Percentiles rank a stretch among this genome's conserved stretches.
Conservation (phyloP, 2,329 filamentous ascomycete species). For the Iodosphaeria phyllophila region DNA sequence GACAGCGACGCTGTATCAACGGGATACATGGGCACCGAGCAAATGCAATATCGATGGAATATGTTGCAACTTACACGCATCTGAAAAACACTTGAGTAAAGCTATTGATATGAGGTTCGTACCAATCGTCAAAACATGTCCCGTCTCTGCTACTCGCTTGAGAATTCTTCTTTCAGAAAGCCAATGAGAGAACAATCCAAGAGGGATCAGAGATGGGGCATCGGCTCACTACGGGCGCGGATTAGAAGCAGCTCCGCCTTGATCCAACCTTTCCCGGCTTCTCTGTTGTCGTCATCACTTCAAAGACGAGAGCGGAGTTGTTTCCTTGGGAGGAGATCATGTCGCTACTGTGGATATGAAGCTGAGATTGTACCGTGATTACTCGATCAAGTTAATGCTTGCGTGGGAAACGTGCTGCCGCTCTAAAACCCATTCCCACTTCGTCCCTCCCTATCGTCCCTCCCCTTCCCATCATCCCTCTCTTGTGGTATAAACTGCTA, state of each 20-base stretch:
- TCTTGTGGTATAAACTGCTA: slow-evolving; percentile 16
- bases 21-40: no score
- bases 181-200: no score
- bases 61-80: no score
- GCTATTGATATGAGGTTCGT: slow-evolving; percentile 24
- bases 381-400: slow-evolving; percentile 99
- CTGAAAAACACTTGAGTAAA: no score
- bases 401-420: slow-evolving; percentile 96
- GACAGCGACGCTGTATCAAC: no score
- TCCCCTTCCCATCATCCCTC: slow-evolving; percentile 7
- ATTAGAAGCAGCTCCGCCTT: slow-evolving; percentile 28
- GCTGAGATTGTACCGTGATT: slow-evolving; percentile 92
- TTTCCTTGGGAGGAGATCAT: slow-evolving; percentile 19
- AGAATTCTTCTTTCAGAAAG: slow-evolving; percentile 2
- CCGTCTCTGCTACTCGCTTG: slow-evolving; percentile 7
- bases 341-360: slow-evolving; percentile 30
- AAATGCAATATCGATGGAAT: no score
- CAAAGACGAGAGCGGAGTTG: slow-evolving; percentile 6
- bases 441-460: slow-evolving; percentile 16
- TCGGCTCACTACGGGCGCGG: slow-evolving; percentile 76
- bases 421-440: no score
- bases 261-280: slow-evolving; percentile 30
- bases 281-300: slow-evolving; percentile 4
- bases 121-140: slow-evolving; percentile 20
- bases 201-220: slow-evolving; percentile 16